Evolutionary conservation across 2,329 filamentous ascomycete species (phyloP), one percentile per base, ranked within the genome.

Genomic region (Cytospora piceae): DNA sequence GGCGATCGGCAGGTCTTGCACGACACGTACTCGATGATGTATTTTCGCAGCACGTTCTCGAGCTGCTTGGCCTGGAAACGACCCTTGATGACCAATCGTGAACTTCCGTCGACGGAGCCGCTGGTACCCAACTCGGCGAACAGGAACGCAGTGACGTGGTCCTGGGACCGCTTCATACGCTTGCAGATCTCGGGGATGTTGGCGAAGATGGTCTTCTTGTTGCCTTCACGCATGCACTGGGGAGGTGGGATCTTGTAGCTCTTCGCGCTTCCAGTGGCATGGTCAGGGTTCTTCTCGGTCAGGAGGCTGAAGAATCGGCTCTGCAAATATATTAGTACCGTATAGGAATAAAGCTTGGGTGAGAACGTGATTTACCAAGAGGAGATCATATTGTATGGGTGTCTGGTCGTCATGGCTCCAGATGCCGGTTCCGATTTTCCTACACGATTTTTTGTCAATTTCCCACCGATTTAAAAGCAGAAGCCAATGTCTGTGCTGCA

Each of bases 11-110:
- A 99, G 51, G 95, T 99, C 83, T 97, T 97, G 90, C 95, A 99
- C 61, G 94, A 97, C 69, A 99, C 94, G 77, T 98, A 98, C 83
- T 98, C 94, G 60, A 71, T 91, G 77, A 97, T 97, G 80, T 97
- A 97, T 84, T 94, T 92, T 82, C 94, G 87, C 77, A 98, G 81
- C 61, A 98, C 93, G 80, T 96, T 97, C 84, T 99, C 95, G 76
- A 98, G 94, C 84, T 98, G 94, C 83, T 97, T 97, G 83, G 98
- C 94, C 81, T 98, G 94, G 91, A 99, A 99, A 76, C 95, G 92
- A 85, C 95, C 95, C 86, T 97, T 97, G 87, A 99, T 99, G 76
- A 99, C 94, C 74, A 99, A 81, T 76, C 94, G 90, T 79, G 93
- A 89, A 81, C 87, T 92, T 73, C 94, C 95, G 81, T 97, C 95